A percentile compares a stretch with the other conserved stretches of the same genome.
phyloP scores from a whole-genome alignment of 2,329 filamentous ascomycete genomes.

The Sclerotinia borealis region DNA sequence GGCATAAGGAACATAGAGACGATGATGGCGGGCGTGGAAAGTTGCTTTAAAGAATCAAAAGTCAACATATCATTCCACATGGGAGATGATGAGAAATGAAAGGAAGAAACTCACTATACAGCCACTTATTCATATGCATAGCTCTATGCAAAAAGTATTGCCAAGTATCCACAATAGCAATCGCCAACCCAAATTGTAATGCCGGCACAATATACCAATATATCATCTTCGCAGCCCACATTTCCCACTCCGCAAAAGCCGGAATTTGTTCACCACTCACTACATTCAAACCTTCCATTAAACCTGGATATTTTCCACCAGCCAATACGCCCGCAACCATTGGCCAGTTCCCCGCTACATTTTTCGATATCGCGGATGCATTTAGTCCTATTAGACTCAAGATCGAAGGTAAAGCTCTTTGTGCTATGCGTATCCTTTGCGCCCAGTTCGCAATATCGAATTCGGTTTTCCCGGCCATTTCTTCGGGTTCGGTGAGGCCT shows the following conservation, averaged over 20 bases:
- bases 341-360: slow-evolving; percentile 63
- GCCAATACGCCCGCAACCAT: slow-evolving; percentile 68
- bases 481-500: slow-evolving; percentile 64
- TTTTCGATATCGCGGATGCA: slow-evolving; percentile 67
- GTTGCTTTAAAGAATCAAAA: slow-evolving; percentile 48
- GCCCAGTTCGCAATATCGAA: slow-evolving; percentile 91
- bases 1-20: slow-evolving; percentile 94
- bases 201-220: slow-evolving; percentile 75
- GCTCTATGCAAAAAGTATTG: slow-evolving; percentile 94
- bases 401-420: slow-evolving; percentile 68
- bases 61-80: neutral
- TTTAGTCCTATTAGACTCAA: slow-evolving; percentile 72
- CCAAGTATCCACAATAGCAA: slow-evolving; percentile 86
- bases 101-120: slow-evolving; percentile 67
- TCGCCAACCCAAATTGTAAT: slow-evolving; percentile 69
- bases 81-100: neutral
- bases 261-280: slow-evolving; percentile 50
- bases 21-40: slow-evolving; percentile 93
- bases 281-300: slow-evolving; percentile 53
- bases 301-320: slow-evolving; percentile 74
- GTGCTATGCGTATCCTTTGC: slow-evolving; percentile 69
- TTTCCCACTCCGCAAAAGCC: slow-evolving; percentile 79
- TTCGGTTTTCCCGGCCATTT: slow-evolving; percentile 69
- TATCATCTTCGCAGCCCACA: slow-evolving; percentile 64
- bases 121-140: slow-evolving; percentile 97